Percentiles rank a stretch among this genome's conserved stretches.
Conservation (phyloP, 2,329 filamentous ascomycete genomes). For the Tolypocladium ophioglossoides region DNA sequence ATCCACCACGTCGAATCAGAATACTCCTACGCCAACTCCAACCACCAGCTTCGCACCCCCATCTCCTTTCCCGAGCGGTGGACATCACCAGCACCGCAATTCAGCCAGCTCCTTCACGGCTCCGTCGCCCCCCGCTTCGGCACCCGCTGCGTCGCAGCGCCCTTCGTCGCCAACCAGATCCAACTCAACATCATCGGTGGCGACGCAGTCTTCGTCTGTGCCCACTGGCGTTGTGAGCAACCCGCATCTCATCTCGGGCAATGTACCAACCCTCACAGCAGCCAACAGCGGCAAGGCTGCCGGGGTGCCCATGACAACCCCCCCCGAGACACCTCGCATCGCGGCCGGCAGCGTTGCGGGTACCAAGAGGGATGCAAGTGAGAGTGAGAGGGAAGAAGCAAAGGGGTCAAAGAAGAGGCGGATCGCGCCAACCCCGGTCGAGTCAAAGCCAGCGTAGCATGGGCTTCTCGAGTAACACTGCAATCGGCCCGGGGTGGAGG, state of each 20-base stretch:
- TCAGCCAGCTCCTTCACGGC: slow-evolving; percentile 47
- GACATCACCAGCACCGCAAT: slow-evolving; percentile 45
- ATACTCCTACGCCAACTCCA: slow-evolving; percentile 61
- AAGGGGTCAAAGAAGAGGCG: slow-evolving; percentile 56
- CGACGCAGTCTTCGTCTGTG: slow-evolving; percentile 47
- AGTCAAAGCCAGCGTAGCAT: slow-evolving; percentile 10
- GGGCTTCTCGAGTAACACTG: background rate
- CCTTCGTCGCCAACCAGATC: slow-evolving; percentile 73
- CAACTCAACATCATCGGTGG: slow-evolving; percentile 74
- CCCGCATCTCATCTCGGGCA: slow-evolving; percentile 67
- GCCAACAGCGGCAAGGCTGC: slow-evolving; percentile 54
- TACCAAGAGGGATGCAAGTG: slow-evolving; percentile 46
- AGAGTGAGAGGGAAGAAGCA: slow-evolving; percentile 41
- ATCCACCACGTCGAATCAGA: slow-evolving; percentile 44
- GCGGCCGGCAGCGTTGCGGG: slow-evolving; percentile 23
- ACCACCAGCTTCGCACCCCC: slow-evolving; percentile 51
- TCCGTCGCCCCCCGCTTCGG: slow-evolving; percentile 43
- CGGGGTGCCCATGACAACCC: slow-evolving; percentile 70
- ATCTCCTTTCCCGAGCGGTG: slow-evolving; percentile 42
- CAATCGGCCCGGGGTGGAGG: background rate
- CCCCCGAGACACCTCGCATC: slow-evolving; percentile 70
- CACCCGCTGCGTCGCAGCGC: slow-evolving; percentile 50
- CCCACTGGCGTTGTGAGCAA: slow-evolving; percentile 56
- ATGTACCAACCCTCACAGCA: slow-evolving; percentile 65
- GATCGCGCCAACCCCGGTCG: slow-evolving; percentile 56